Evolutionary conservation across 306 rosid species (phyloP).

Genomic region (Malus domestica): ASM211411v1 NC_041799.1:2584501-2585000

Average conservation of each 20-base stretch:
- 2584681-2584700: constrained; percentile 90
- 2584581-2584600: not conserved
- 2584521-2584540: not conserved
- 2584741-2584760: constrained; percentile 5
- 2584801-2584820: constrained; percentile 87
- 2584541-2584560: not conserved
- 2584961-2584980: not conserved
- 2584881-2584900: constrained; percentile 98
- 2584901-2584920: constrained; percentile 37
- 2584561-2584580: not conserved
- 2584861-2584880: constrained; percentile 80
- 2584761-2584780: constrained; percentile 6
- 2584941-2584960: not conserved
- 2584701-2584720: constrained; percentile 47
- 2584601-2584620: not conserved
- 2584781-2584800: constrained; percentile 97
- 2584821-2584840: constrained; percentile 91
- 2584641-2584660: constrained; percentile 83
- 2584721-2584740: not conserved
- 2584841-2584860: constrained; percentile 94
- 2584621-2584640: constrained; percentile 14
- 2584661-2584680: constrained; percentile 87
- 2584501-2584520: constrained; percentile 77
- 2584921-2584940: not conserved
- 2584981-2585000: not conserved